Evolutionary conservation across 176 grass and related monocot species (phyloP).

Genomic region (Triticum timopheevii): DNA sequence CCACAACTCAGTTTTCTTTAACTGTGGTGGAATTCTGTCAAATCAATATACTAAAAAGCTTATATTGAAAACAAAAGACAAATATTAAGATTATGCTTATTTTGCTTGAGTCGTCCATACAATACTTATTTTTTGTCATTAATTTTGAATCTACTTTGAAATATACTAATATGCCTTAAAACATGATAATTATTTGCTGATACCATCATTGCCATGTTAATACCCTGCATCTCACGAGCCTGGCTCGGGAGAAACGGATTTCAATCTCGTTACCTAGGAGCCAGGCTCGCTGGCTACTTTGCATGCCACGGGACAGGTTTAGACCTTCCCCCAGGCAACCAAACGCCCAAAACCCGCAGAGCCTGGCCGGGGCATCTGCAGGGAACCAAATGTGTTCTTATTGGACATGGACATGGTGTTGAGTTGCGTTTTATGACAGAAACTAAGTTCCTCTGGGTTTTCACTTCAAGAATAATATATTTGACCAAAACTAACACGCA

Average conservation of each 20-base stretch:
- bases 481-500: constrained; percentile 26
- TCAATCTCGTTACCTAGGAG: constrained; percentile 5
- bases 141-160: constrained; percentile 19
- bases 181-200: constrained; percentile 19
- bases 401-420: constrained; percentile 23
- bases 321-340: not conserved
- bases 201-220: constrained; percentile 24
- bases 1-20: not conserved
- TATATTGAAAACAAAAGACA: constrained; percentile 15
- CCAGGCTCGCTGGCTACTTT: constrained; percentile 6
- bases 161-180: constrained; percentile 30
- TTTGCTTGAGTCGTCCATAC: constrained; percentile 2
- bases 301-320: constrained; percentile 1
- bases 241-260: not conserved
- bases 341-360: constrained; percentile 3
- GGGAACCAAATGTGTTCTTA: constrained; percentile 1
- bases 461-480: constrained; percentile 2
- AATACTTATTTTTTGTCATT: constrained; percentile 30
- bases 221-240: not conserved
- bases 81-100: constrained; percentile 33
- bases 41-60: not conserved
- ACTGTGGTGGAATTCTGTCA: constrained; percentile 11
- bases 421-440: constrained; percentile 21
- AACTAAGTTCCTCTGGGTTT: not conserved
- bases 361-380: not conserved